Percentiles rank a stretch among this genome's conserved stretches.
Evolutionary conservation across 495 filamentous ascomycete species (phyloP).

Genomic region (Aspergillus baeticus): DNA sequence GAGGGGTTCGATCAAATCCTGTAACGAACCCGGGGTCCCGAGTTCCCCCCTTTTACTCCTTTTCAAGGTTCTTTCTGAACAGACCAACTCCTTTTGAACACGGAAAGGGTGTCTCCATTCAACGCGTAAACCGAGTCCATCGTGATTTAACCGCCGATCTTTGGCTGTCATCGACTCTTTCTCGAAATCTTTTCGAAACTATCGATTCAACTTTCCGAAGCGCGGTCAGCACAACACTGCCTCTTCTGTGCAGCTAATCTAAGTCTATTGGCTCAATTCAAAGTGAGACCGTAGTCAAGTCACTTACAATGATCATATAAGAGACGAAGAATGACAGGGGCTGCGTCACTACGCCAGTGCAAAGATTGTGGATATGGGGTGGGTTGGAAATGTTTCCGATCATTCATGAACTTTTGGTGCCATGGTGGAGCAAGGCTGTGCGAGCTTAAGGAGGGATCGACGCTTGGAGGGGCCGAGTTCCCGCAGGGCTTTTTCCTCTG

Average conservation of each 20-base stretch:
- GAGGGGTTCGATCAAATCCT: no score
- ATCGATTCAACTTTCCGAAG: background rate
- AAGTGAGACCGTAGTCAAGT: no score
- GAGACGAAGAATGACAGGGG: no score
- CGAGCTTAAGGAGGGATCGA: background rate
- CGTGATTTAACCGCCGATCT: conserved; percentile 10
- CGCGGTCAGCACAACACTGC: background rate
- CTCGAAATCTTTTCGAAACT: conserved; percentile 2
- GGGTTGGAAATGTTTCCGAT: background rate
- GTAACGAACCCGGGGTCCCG: no score
- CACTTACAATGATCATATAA: no score
- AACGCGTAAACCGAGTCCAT: conserved; percentile 17
- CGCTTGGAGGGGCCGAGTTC: background rate
- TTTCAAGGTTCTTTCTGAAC: no score
- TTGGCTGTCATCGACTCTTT: conserved; percentile 5
- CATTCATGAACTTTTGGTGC: background rate
- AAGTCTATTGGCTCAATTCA: no score
- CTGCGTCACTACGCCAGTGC: no score
- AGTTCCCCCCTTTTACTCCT: no score
- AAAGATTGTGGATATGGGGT: no score
- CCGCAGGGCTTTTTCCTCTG: background rate
- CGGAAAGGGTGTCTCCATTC: conserved; percentile 19
- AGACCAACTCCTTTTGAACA: conserved; percentile 8
- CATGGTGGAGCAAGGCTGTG: background rate
- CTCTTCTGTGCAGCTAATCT: background rate